Evolutionary conservation across 1,284 basidiomycete species (phyloP), one percentile per base, ranked within the genome.

Genomic region (Naganishia sp.): DNA sequence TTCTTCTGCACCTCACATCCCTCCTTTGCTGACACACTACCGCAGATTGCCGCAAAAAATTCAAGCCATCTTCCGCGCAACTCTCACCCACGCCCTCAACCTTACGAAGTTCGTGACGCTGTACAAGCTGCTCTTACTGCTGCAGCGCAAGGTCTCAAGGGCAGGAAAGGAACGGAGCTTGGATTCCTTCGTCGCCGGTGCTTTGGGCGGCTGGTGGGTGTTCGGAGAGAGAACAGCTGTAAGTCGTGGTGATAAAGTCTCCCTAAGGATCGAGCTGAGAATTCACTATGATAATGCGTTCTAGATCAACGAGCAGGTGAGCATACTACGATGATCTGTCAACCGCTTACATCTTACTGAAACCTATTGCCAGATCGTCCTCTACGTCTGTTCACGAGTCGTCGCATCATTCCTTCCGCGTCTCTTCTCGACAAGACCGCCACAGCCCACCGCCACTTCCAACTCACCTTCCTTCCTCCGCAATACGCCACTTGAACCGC

Each of bases 101-200:
- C 86, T 99, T 49, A 90, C 90, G 49, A 92, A 91, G 79, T 99
- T 97, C 75, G 94, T 95, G 21, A 85, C 92, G 16, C 79, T 98
- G 44, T 99, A 98, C 87, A 99, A 99, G 83, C 81, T 87, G 6
- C 76, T 92, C 49, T 79, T 96, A 57, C 81, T 98, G 46, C 72
- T 94, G 6, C 92, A 97, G 81, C 88, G 86, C 78, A 88, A 85
- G 75, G 55, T 55, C n/a, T 55, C 54, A 15, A 18, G 53, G 23
- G 86, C 87, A 16, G 92, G 91, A 10, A 95, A 94, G 80, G 86
- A 89, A 74, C 83, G 88, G 23, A 84, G 84, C 65, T 80, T 85
- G 7, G 94, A 98, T 77, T 90, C 90, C n/a, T 93, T 99, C 75
- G 83, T 97, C 36, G 94, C 95, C 25, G 95, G 95, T 18, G 81